Evolutionary conservation across 805 yeast species (phyloP), one percentile per base, ranked within the genome.

Genomic region (Kluyveromyces wickerhamii): DNA sequence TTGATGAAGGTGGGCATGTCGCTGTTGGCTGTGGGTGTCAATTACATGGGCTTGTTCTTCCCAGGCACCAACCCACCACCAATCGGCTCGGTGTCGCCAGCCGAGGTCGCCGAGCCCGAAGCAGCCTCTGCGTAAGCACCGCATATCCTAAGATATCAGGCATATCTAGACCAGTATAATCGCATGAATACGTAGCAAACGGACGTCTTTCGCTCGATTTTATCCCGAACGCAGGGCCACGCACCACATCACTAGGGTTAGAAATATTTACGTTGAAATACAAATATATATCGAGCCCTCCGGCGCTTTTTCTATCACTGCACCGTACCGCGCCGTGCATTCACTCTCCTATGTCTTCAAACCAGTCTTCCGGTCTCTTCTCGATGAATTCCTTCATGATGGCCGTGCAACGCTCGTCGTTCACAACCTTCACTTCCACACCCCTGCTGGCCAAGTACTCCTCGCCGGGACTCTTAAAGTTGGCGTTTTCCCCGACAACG

Each of bases 401-500:
- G 11, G 69, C 67, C 53, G 75, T 75, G 53, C 92, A 83, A 44
- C 72, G 71, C 11, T 62, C 62, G 49, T 72, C 74, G 27, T 81
- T 59, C 47, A 74, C 41, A 51, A 79, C 74, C 35, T 77, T 65
- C n/a, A 80, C 72, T 50, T 81, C 85, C 36, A 83, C 79, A 12
- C 94, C 94, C 47, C 79, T 66, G 4, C 69, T 51, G 41, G 57
- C 54, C 48, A 89, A 66, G 56, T 77, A 76, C 27, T 77, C 81
- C 56, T 89, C 96, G 18, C 84, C 94, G 5, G 54, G 52, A 9
- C 96, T 96, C 21, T 69, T 46, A 48, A 82, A 89, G 20, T 80
- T 89, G 36, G 62, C 72, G 60, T 87, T 87, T 56, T 89, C 98
- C 20, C 96, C 96, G 58, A 87, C 49, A 0, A 89, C 96, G 27